These are phyloP conservation scores for Sorghum bicolor DNA, from an alignment of 176 grass and related monocot genomes.

Conservation along the genomic window Sorghum_bicolor_NCBIv3 NC_012872.2:70648001-70648500, in stretches of 20 bases:
- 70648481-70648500: neutral
- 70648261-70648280: constrained; percentile 53
- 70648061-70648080: neutral
- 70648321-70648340: constrained; percentile 44
- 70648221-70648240: constrained; percentile 47
- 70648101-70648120: constrained; percentile 12
- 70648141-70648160: constrained; percentile 40
- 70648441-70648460: neutral
- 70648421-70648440: neutral
- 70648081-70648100: neutral
- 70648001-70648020: constrained; percentile 22
- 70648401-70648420: constrained; percentile 2
- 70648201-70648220: constrained; percentile 40
- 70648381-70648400: constrained; percentile 19
- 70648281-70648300: constrained; percentile 48
- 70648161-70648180: constrained; percentile 44
- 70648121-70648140: constrained; percentile 34
- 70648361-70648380: neutral
- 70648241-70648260: constrained; percentile 78
- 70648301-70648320: constrained; percentile 20
- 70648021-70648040: neutral
- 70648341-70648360: neutral
- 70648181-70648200: constrained; percentile 56
- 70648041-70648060: neutral
- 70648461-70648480: neutral